Evolutionary conservation across 129 eudicot species (phyloP).

Genomic region (carrot (Daucus carota)): DH1_v3.0 NC_030385.2:35665001-35665500

Average conservation of each 20-base stretch:
- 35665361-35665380: conserved; percentile 22
- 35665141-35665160: conserved; percentile 48
- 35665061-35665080: not conserved
- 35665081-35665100: not conserved
- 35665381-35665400: not conserved
- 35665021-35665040: conserved; percentile 81
- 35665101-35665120: not conserved
- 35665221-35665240: conserved; percentile 40
- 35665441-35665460: not conserved
- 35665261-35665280: conserved; percentile 26
- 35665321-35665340: conserved; percentile 63
- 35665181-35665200: conserved; percentile 99
- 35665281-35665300: conserved; percentile 48
- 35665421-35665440: not conserved
- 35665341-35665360: conserved; percentile 79
- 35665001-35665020: conserved; percentile 81
- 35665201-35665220: conserved; percentile 60
- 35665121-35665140: not conserved
- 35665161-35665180: conserved; percentile 80
- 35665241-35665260: conserved; percentile 36
- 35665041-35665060: conserved; percentile 47
- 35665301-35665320: conserved; percentile 71
- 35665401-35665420: not conserved
- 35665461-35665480: not conserved
- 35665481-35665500: not conserved